These are phyloP conservation scores for Claviceps monticola DNA, from an alignment of 2,329 filamentous ascomycete genomes.

Conservation along the genomic window DNA sequence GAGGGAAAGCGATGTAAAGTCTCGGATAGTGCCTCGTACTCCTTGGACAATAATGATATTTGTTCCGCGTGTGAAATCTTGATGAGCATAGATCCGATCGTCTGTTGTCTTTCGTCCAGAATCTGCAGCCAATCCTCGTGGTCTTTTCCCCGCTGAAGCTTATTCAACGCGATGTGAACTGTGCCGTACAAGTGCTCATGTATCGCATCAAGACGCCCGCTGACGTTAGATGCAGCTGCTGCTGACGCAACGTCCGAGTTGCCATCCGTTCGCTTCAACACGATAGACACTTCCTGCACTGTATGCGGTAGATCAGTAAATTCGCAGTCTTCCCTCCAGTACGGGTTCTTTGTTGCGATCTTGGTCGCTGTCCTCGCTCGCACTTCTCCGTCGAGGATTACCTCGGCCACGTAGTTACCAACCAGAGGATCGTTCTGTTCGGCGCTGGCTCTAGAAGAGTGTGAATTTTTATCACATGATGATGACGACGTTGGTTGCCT, in stretches of 20 bases:
- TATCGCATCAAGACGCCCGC: not conserved
- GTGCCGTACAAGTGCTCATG: constrained; percentile 48
- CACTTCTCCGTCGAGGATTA: constrained; percentile 67
- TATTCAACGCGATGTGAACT: constrained; percentile 71
- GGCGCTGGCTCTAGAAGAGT: constrained; percentile 3
- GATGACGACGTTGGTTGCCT: constrained; percentile 11
- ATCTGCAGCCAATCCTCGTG: constrained; percentile 83
- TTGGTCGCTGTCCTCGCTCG: constrained; percentile 63
- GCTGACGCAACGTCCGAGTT: constrained; percentile 28
- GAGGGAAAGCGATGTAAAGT: constrained; percentile 74
- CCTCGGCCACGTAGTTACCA: constrained; percentile 66
- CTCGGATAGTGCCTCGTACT: constrained; percentile 73
- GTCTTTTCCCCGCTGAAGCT: constrained; percentile 62
- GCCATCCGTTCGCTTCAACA: constrained; percentile 53
- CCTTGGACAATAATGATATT: constrained; percentile 71
- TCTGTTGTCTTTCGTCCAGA: constrained; percentile 59
- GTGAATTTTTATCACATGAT: constrained; percentile 9
- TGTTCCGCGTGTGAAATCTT: constrained; percentile 76
- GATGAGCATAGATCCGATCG: constrained; percentile 72
- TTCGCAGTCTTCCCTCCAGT: constrained; percentile 72
- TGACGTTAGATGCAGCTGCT: constrained; percentile 11
- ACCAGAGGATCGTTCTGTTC: constrained; percentile 29
- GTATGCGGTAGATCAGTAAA: constrained; percentile 60
- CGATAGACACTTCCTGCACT: constrained; percentile 53
- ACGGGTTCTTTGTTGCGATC: constrained; percentile 56